Conservation (phyloP, 768 basidiomycete species). For the Roridomyces roridus region DNA sequence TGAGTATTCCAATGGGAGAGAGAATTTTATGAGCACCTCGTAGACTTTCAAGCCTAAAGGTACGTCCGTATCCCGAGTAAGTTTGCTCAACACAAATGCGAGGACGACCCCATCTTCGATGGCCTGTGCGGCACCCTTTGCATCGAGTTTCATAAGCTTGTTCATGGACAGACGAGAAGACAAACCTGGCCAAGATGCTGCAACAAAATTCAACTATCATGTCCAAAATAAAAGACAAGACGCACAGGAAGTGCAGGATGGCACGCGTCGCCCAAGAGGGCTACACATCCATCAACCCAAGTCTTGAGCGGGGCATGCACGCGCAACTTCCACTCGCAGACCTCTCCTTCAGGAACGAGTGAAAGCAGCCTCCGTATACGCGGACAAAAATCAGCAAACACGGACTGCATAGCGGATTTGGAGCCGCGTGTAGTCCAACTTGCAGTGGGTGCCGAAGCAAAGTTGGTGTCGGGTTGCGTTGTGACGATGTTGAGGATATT, state of each 20-base stretch:
- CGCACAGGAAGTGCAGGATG: slow-evolving; percentile 33
- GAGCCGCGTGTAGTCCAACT: slow-evolving; percentile 40
- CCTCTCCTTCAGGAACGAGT: slow-evolving; percentile 39
- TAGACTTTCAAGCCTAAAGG: slow-evolving; percentile 25
- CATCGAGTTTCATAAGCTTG: background rate
- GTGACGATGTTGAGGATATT: slow-evolving; percentile 44
- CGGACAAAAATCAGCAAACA: slow-evolving; percentile 42
- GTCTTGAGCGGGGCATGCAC: slow-evolving; percentile 42
- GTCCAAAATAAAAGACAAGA: no score
- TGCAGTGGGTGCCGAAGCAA: slow-evolving; percentile 37
- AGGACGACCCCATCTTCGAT: slow-evolving; percentile 47
- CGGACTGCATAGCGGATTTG: slow-evolving; percentile 39
- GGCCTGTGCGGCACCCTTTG: slow-evolving; percentile 45
- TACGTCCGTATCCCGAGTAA: slow-evolving; percentile 7
- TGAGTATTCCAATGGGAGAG: background rate
- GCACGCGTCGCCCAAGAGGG: slow-evolving; percentile 43
- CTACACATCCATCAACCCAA: slow-evolving; percentile 42
- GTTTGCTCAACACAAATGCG: slow-evolving; percentile 32
- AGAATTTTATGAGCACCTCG: slow-evolving; percentile 8
- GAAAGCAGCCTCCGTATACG: slow-evolving; percentile 39
- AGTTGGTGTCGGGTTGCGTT: slow-evolving; percentile 42
- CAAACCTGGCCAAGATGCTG: slow-evolving; percentile 18
- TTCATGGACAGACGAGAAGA: background rate
- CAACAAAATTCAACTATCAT: no score
- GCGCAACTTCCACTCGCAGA: slow-evolving; percentile 48